Percentiles rank a stretch among this genome's conserved stretches.
Conservation (phyloP, 257 asterid species). For the Coffea canephora region DNA sequence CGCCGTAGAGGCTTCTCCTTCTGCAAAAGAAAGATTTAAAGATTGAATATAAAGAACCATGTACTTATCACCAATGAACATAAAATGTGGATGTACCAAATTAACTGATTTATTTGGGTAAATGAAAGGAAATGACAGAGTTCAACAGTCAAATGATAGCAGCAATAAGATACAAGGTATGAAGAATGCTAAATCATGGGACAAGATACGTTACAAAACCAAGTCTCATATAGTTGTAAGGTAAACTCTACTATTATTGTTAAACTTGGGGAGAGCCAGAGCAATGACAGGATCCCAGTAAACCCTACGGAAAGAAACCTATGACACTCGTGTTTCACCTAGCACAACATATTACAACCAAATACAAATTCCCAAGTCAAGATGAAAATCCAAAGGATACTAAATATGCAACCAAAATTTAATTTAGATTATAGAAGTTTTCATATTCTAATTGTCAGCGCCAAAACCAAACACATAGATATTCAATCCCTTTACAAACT, state of each 20-base stretch:
- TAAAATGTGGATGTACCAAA: background rate
- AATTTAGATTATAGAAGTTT: background rate
- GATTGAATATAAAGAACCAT: background rate
- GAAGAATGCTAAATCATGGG: background rate
- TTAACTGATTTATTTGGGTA: background rate
- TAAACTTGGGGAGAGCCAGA: background rate
- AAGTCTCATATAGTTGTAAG: background rate
- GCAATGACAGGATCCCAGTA: background rate
- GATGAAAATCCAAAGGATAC: background rate
- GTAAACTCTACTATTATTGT: background rate
- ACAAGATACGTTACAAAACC: background rate
- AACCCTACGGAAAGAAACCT: background rate
- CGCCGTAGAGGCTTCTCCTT: constrained; percentile 76
- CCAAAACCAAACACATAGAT: background rate
- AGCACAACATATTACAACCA: background rate
- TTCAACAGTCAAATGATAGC: background rate
- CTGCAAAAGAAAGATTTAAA: constrained; percentile 41
- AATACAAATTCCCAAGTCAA: background rate
- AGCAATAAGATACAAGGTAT: background rate
- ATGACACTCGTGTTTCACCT: background rate
- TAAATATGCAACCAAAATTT: background rate
- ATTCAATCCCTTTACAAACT: background rate
- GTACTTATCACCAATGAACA: background rate
- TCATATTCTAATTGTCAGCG: background rate
- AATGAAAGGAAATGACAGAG: background rate